Evolutionary conservation across 768 basidiomycete genomes (phyloP), one percentile per base, ranked within the genome.

Genomic region (Auricularia auricula-judae): DNA sequence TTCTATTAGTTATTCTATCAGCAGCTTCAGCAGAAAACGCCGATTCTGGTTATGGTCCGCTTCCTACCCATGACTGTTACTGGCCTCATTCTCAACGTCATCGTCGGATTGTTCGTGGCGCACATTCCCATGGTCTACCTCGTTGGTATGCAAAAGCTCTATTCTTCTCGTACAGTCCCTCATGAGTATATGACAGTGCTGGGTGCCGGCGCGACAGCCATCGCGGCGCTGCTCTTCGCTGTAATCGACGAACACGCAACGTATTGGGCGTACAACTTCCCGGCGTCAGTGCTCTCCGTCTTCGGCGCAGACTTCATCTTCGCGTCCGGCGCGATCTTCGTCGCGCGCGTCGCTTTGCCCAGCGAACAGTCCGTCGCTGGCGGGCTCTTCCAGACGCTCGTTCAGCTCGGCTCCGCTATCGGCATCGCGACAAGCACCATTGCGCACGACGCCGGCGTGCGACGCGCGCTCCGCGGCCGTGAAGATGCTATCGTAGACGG

Each of bases 281-380:
- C 89, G 0, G 81, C 86, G 1, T 81, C 87, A 0, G 74, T 83
- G 47, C 65, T 87, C 56, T 74, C 82, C 23, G 89, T 91, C 14
- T 79, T 89, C 59, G 91, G 91, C 21, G 88, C 84, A 1, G 91
- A 92, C 70, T 89, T 92, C 66, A 84, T 88, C 2, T 91, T 84
- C 69, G 76, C 90, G 0, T 75, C 84, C 0, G 91, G 90, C 2
- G 87, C 87, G 4, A 74, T 92, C 16, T 92, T 87, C 68, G 82
- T 90, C 53, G 86, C 89, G 3, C 87, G 86, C 69, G 78, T 87
- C 10, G 80, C 84, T 1, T 72, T 80, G 1, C 84, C 84, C 3
- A 79, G 87, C 63, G 90, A 92, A 68, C 90, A 92, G 73, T 29
- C 18, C 14, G 14, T 64, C 21, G 34, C 35, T 21, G 53, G 66